Evolutionary conservation across 257 asterid genomes (phyloP), one percentile per base, ranked within the genome.

Genomic region (Verbena officinalis): DNA sequence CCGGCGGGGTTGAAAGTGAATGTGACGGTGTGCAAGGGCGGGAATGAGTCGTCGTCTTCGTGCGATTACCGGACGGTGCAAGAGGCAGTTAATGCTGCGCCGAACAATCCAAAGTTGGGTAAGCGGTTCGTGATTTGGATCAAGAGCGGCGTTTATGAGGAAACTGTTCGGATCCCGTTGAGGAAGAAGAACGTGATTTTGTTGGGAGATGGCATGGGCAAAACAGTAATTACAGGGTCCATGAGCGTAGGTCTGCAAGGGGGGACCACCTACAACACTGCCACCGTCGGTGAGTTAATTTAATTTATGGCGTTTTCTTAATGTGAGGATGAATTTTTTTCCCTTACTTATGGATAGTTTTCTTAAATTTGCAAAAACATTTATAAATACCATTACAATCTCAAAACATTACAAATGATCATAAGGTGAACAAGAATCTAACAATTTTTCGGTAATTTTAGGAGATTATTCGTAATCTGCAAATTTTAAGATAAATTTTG

Each of bases 161-260:
- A 85, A 69, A 80, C 57, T 6, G 82, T 82, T 72, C 79, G 83
- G 80, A 77, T 85, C 5, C 76, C 81, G 0, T 45, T 85, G 55
- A 83, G 75, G 81, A 85, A 85, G 75, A 85, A 40, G 75, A 80
- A 85, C 27, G 77, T 85, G 61, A 83, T 82, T 53, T 80, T 85
- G 61, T 40, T 78, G 34, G 92, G 92, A 3, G 89, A 85, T 46
- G 92, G 92, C 17, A 82, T 80, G 68, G 92, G 92, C 36, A 82
- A 78, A 78, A 85, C 92, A 0, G 71, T 85, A 55, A 80, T 85
- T 71, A 68, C 92, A 5, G 92, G 86, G 1, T 75, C 86, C 4
- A 38, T 67, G 77, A 80, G 45, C 13, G 85, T 78, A 13, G 86
- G 89, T 43, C 60, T 56, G 59, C 43, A 42, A 17, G 86, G 86